Base-by-base conservation (phyloP, 306 rosid species). In the Cajanus cajan region DNA sequence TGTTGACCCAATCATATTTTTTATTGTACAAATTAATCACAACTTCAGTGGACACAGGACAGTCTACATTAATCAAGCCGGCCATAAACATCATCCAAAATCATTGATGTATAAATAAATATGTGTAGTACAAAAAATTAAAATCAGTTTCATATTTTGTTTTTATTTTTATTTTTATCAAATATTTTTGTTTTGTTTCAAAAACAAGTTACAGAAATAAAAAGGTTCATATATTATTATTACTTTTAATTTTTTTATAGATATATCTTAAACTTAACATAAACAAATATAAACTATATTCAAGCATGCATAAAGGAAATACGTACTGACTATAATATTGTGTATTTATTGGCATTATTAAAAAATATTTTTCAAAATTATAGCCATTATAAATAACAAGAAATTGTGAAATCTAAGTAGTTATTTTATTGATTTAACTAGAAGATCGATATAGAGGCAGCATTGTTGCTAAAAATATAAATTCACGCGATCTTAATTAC, bases 1-100 rank as follows among this genome's bases (percentile, higher is more conserved):
- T 65, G 85, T 88, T 86, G 85, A 87, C 90, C 89, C 81, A 84
- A 87, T 80, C 78, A 86, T 28, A 28, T 83, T 76, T 45, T 74
- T 62, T 76, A 74, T 66, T 74, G 24, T 58, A 55, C 84, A 47
- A 51, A 76, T 47, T 76, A 18, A 19, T 77, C 57, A 84, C 85
- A 79, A 47, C 51, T 67, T 50, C 47, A 45, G 63, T 78, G 81
- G 75, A 86, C 48, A 24, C 34, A 43, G 70, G 81, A 78, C 85
- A 80, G 39, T 36, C 74, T 83, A 82, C 90, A 73, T 81, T 76
- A 82, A 84, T 88, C 81, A 86, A 87, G 89, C 82, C 76, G 74
- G 44, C 47, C 70, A 50, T 18, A 48, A 12, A 41, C 75, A 71
- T 52, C 65, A 86, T 82, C 73, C 63, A 87, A 59, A 73, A 57